Base-by-base conservation (phyloP, 345 rosid species). In the Euphorbia peplus region DNA sequence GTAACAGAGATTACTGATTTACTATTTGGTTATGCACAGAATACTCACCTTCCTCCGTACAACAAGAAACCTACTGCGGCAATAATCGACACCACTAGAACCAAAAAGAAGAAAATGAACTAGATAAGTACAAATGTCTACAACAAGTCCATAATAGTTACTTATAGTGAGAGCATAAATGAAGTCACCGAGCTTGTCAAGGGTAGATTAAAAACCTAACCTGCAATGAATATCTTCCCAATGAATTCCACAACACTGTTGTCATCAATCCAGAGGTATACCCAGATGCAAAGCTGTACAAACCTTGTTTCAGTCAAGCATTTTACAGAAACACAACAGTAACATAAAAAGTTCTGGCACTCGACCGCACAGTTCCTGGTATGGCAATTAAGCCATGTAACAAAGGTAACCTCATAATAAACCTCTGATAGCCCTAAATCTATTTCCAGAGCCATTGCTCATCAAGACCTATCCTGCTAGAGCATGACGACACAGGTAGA, bases 51-150 rank as follows among this genome's bases (percentile, higher is more conserved):
- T 90, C 99, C 99, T 72, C 99, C 99, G 69, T 87, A 95, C 2
- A 90, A 83, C 87, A 92, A 79, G 87, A 92, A 95, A 60, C 98
- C 97, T 70, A 89, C 72, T 24, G 99, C 96, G 52, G 98, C 99
- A 37, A 92, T 63, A 74, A 90, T 84, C 29, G 99, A 95, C 47
- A 95, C 86, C 84, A 79, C 99, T 95, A 86, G 35, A 72, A 72
- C 56, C 80, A 66, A 53, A 15, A 1, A 70, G 44, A 68, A 5
- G 72, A 30, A 21, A 19, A 18, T 5, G 21, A 8, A 25, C 30
- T 21, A 57, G 29, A 22, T 79, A 48, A 72, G 63, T 24, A 51
- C 4, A 15, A 44, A 26, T 59, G 39, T 29, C 64, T 25, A 29
- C 59, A 30, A 59, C 9, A 67, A 70, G 37, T 42, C 37, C 13